Conservation (phyloP, 345 rosid species). For the Gossypium sturtianum region DNA sequence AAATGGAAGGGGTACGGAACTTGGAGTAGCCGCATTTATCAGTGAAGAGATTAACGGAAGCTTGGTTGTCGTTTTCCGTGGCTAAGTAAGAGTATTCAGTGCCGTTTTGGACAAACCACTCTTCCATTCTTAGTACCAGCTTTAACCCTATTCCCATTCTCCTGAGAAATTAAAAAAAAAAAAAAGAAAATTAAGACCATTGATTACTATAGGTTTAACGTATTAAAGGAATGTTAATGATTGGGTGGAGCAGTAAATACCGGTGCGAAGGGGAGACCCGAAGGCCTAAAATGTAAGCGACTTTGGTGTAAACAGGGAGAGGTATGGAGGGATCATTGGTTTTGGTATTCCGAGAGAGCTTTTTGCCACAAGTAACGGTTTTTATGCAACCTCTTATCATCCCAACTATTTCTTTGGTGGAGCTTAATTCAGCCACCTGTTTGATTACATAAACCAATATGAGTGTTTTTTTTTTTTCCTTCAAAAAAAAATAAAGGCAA, state of each 20-base stretch:
- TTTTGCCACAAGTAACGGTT: slow-evolving; percentile 84
- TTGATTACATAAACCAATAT: background rate
- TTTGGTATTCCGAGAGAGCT: slow-evolving; percentile 28
- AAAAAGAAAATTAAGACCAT: background rate
- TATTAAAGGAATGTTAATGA: background rate
- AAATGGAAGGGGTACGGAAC: slow-evolving; percentile 82
- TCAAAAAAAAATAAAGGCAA: too few relatives aligned
- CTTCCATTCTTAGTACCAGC: slow-evolving; percentile 59
- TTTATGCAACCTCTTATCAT: slow-evolving; percentile 90
- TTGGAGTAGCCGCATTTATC: slow-evolving; percentile 82
- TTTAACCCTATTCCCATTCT: slow-evolving; percentile 86
- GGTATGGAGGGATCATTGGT: slow-evolving; percentile 16
- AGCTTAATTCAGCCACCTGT: slow-evolving; percentile 83
- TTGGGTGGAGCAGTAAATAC: slow-evolving; percentile 23
- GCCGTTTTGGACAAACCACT: slow-evolving; percentile 76
- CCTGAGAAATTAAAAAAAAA: slow-evolving; percentile 29
- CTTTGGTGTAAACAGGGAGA: slow-evolving; percentile 62
- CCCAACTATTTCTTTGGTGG: slow-evolving; percentile 61
- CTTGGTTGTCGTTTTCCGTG: slow-evolving; percentile 83
- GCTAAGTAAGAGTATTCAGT: slow-evolving; percentile 88
- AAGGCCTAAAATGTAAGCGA: slow-evolving; percentile 85
- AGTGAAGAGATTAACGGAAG: slow-evolving; percentile 87
- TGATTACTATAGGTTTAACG: background rate
- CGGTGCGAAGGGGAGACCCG: slow-evolving; percentile 87
- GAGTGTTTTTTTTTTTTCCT: background rate